Base-by-base conservation (phyloP, 345 rosid species). In the Trapa incisa region DNA sequence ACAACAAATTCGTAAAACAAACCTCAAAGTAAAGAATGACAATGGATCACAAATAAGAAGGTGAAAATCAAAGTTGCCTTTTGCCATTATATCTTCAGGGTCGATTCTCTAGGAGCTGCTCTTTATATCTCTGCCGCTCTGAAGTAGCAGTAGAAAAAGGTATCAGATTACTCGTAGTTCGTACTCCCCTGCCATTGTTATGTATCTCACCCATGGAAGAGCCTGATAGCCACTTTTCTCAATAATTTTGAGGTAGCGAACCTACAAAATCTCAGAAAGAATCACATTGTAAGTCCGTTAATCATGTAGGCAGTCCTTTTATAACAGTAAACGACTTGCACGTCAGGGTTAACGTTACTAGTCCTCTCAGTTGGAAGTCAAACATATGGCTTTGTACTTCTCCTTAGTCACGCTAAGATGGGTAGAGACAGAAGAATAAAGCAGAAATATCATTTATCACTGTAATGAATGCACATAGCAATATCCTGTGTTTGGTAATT, bases 121-220 rank as follows among this genome's bases (percentile, higher is more conserved):
- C 32, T 58, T 16, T 10, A 41, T 33, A 35, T 58, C 37, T 33
- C 63, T 32, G 65, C 37, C 38, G 0, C 6, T n/a, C 3, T 17
- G n/a, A 54, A 1, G 13, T 7, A 2, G 48, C 32, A 2, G 33
- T 57, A 38, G 53, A 39, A 52, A 36, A 36, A 33, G n/a, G 61
- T 4, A 22, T 82, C 77, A 86, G 76, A 87, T 78, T 71, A 93
- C 92, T 72, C 99, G 76, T 48, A 91, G 83, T 74, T 94, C 97
- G 67, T 94, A 94, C 76, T 94, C 99, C 45, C 97, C 99, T 66
- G 96, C 99, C 97, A 87, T 94, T 42, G 99, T 91, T 75, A 94
- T 94, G 82, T 91, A 94, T 73, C 99, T 85, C 70, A 91, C 97
- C 99, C 99, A 94, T 68, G 99, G 99, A 71, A 91, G 97, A 68